Conservation (phyloP, 2,329 filamentous ascomycete genomes). For the Exophiala bonariae region DNA sequence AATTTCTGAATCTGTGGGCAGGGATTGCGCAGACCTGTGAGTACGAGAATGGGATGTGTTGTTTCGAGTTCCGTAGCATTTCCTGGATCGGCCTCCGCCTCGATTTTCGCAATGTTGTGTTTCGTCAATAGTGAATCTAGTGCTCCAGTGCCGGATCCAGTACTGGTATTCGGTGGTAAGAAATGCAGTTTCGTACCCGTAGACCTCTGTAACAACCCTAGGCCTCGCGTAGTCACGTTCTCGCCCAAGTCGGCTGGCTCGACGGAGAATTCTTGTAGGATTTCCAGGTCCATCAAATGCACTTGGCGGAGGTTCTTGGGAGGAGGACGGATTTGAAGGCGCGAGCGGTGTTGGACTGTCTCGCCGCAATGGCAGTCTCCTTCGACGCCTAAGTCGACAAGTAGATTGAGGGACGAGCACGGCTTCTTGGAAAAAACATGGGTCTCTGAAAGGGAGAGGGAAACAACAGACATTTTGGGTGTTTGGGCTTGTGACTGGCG, state of each 20-base stretch:
- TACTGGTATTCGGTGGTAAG: slow-evolving; percentile 5
- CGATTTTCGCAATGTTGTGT: background rate
- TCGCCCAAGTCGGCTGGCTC: slow-evolving; percentile 28
- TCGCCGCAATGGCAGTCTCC: slow-evolving; percentile 28
- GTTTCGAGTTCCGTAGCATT: background rate
- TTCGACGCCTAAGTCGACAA: slow-evolving; percentile 28
- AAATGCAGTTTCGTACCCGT: slow-evolving; percentile 28
- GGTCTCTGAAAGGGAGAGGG: slow-evolving; percentile 18
- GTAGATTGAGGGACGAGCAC: slow-evolving; percentile 24
- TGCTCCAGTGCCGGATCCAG: background rate
- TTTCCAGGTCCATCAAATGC: slow-evolving; percentile 29
- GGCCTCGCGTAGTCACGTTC: slow-evolving; percentile 28
- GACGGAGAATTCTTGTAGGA: slow-evolving; percentile 18
- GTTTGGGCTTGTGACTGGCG: background rate
- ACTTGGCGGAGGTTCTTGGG: slow-evolving; percentile 32
- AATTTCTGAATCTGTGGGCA: slow-evolving; percentile 28
- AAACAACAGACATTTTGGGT: background rate
- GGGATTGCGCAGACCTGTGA: slow-evolving; percentile 27
- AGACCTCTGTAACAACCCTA: slow-evolving; percentile 19
- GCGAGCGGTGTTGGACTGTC: slow-evolving; percentile 28
- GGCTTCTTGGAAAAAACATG: slow-evolving; percentile 30
- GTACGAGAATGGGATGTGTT: slow-evolving; percentile 15
- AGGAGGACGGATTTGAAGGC: slow-evolving; percentile 24
- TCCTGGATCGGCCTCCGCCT: no score
- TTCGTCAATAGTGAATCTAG: no score